Evolutionary conservation across 148 eudicot species (phyloP).

Genomic region (Spergularia marina): DNA sequence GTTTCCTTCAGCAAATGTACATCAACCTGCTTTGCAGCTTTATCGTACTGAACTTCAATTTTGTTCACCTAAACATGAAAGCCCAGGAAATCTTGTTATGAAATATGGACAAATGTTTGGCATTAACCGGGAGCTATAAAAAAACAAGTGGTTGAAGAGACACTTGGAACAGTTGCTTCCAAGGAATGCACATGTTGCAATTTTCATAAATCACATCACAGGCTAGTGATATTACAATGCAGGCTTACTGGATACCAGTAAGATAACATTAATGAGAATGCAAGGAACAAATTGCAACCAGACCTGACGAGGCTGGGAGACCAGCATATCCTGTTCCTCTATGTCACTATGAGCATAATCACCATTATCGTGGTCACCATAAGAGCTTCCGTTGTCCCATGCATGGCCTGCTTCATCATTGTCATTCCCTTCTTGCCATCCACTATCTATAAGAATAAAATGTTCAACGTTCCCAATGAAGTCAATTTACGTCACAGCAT

Average conservation of each 20-base stretch:
- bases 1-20: constrained; percentile 86
- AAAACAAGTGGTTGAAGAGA: neutral
- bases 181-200: neutral
- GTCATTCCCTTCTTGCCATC: constrained; percentile 31
- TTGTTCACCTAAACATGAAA: constrained; percentile 57
- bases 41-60: constrained; percentile 87
- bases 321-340: constrained; percentile 59
- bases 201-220: neutral
- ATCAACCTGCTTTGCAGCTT: constrained; percentile 92
- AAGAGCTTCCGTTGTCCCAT: constrained; percentile 69
- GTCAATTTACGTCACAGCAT: constrained; percentile 3
- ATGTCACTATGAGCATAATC: constrained; percentile 67
- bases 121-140: neutral
- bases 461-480: neutral
- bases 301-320: constrained; percentile 98
- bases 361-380: constrained; percentile 56
- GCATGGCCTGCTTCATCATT: constrained; percentile 43
- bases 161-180: neutral
- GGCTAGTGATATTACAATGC: neutral
- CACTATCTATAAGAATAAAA: constrained; percentile 13
- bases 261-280: neutral
- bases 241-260: neutral
- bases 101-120: neutral
- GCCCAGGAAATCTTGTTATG: neutral
- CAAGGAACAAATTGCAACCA: constrained; percentile 15